These are phyloP conservation scores for Solanum hybrid DNA, from an alignment of 305 asterid species.

Conservation along the genomic window DNA sequence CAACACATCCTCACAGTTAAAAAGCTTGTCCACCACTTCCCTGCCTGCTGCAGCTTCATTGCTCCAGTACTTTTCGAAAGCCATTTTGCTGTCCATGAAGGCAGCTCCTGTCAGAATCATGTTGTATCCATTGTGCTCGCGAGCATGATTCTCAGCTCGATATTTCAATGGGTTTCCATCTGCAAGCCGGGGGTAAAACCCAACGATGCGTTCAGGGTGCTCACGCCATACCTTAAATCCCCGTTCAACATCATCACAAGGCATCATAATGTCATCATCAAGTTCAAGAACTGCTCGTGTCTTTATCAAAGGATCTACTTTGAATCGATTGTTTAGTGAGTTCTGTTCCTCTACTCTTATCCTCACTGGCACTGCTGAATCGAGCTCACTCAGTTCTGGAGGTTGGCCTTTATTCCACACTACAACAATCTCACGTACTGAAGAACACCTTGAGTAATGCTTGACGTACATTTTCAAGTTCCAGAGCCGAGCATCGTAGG, in stretches of 20 bases:
- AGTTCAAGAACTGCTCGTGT: conserved; percentile 89
- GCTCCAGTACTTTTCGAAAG: conserved; percentile 81
- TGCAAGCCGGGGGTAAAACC: conserved; percentile 77
- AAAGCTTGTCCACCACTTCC: conserved; percentile 44
- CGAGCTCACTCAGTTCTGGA: conserved; percentile 47
- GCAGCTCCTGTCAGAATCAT: conserved; percentile 94
- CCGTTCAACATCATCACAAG: conserved; percentile 77
- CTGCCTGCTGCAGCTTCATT: conserved; percentile 45
- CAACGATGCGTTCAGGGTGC: conserved; percentile 68
- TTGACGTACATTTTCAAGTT: conserved; percentile 74
- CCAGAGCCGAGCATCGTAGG: conserved; percentile 95
- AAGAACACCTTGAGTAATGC: conserved; percentile 86
- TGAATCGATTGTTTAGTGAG: conserved; percentile 86
- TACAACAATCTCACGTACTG: conserved; percentile 89
- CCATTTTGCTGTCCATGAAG: conserved; percentile 43
- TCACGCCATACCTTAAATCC: conserved; percentile 88
- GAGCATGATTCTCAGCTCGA: conserved; percentile 65
- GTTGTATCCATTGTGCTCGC: conserved; percentile 64
- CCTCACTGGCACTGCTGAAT: conserved; percentile 81
- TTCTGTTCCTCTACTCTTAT: conserved; percentile 62
- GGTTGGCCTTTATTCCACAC: conserved; percentile 91
- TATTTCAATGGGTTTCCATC: conserved; percentile 41
- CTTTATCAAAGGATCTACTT: conserved; percentile 49
- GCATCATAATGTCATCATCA: conserved; percentile 95
- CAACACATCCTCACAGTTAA: conserved; percentile 89